Evolutionary conservation across 306 rosid species (phyloP).

Genomic region (Acacia confusa): DNA sequence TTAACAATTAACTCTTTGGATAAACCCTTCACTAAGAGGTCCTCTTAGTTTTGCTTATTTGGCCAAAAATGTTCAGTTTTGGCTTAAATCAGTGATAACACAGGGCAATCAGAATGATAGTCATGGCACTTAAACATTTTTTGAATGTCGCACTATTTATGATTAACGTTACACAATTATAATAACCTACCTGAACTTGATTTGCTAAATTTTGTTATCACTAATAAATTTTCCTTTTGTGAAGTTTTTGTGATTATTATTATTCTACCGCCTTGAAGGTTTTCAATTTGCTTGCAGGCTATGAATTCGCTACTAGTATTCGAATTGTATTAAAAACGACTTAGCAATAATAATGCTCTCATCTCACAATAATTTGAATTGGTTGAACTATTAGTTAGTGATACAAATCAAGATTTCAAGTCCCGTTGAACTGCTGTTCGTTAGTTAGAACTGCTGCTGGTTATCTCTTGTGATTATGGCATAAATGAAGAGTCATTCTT

Average conservation of each 20-base stretch:
- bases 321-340: not conserved
- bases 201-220: not conserved
- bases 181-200: not conserved
- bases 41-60: not conserved
- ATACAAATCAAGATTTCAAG: no score
- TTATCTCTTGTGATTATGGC: not conserved
- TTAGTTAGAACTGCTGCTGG: slow-evolving; percentile 8
- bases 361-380: not conserved
- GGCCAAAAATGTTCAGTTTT: not conserved
- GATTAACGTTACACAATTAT: not conserved
- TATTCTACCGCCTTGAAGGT: no score
- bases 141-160: not conserved
- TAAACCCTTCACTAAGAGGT: not conserved
- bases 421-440: not conserved
- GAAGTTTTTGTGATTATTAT: no score
- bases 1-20: not conserved
- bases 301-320: not conserved
- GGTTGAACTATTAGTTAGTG: not conserved
- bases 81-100: not conserved
- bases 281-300: not conserved
- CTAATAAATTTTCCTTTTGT: not conserved
- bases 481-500: slow-evolving; percentile 29
- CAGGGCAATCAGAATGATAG: not conserved
- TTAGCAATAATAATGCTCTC: slow-evolving; percentile 1
- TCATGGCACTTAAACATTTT: not conserved